Evolutionary conservation across 2,329 filamentous ascomycete species (phyloP).

Genomic region (Byssoonygena ceratinophila): DNA sequence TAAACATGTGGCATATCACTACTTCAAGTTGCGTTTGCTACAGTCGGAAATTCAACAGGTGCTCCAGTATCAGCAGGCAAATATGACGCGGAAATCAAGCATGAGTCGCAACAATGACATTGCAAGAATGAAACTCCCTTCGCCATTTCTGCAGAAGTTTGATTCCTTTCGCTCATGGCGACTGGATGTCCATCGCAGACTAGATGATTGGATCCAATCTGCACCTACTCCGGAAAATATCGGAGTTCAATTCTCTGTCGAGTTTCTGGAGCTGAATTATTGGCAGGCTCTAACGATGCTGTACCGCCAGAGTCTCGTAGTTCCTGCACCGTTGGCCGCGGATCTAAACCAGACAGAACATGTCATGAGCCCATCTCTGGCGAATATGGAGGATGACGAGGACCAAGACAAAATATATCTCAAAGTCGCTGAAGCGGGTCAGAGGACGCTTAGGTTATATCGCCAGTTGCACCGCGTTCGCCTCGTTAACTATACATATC

Average conservation of each 20-base stretch:
- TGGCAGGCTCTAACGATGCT: constrained; percentile 97
- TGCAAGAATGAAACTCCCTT: constrained; percentile 68
- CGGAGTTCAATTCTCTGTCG: constrained; percentile 76
- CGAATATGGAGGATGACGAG: constrained; percentile 38
- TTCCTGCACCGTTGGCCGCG: constrained; percentile 71
- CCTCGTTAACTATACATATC: constrained; percentile 88
- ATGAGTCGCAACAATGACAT: constrained; percentile 57
- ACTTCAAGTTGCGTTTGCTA: constrained; percentile 74
- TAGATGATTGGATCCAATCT: constrained; percentile 77
- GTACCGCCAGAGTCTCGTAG: constrained; percentile 79
- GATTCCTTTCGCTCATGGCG: constrained; percentile 82
- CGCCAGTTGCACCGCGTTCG: constrained; percentile 77
- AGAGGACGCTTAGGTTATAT: constrained; percentile 84
- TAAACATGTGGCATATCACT: constrained; percentile 84
- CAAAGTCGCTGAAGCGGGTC: constrained; percentile 89
- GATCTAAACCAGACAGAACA: constrained; percentile 56
- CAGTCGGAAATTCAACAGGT: constrained; percentile 95
- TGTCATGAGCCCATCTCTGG: constrained; percentile 45
- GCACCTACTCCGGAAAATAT: constrained; percentile 69
- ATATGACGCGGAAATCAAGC: constrained; percentile 58
- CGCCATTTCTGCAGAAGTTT: constrained; percentile 74
- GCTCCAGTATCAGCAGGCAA: constrained; percentile 80
- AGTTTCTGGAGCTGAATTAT: constrained; percentile 90
- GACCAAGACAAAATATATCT: constrained; percentile 88
- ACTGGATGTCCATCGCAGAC: constrained; percentile 68